Conservation (phyloP, 441 rosid genomes). For the Mallotus japonicus region DNA sequence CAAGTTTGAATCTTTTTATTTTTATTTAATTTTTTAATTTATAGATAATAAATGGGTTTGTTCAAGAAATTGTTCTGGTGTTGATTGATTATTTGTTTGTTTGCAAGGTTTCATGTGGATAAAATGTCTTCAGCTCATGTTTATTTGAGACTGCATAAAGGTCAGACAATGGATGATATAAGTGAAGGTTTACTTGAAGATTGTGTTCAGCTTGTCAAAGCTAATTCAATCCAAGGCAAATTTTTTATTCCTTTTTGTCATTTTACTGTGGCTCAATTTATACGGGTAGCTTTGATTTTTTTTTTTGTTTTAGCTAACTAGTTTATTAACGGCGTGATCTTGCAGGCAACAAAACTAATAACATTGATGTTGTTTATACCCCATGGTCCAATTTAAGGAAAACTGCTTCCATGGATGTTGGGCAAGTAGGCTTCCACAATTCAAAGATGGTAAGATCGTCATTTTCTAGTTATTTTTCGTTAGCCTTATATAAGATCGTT, state of each 20-base stretch:
- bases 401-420: conserved; percentile 96
- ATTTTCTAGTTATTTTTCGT: conserved; percentile 6
- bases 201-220: conserved; percentile 97
- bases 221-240: conserved; percentile 94
- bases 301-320: no score
- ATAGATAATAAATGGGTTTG: no score
- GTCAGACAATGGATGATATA: conserved; percentile 82
- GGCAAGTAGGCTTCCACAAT: conserved; percentile 96
- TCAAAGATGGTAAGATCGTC: conserved; percentile 62
- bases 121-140: conserved; percentile 99
- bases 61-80: no score
- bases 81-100: neutral
- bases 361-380: conserved; percentile 91
- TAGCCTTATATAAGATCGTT: neutral
- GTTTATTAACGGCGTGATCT: neutral
- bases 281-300: no score
- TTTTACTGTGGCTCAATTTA: neutral
- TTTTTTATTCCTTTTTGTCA: neutral
- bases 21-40: no score
- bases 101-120: conserved; percentile 91
- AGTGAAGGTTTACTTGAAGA: conserved; percentile 87
- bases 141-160: conserved; percentile 79
- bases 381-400: conserved; percentile 96
- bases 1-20: no score
- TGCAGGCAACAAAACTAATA: conserved; percentile 93